Base-by-base conservation (phyloP, 768 basidiomycete genomes). In the Lactarius tabidus region DNA sequence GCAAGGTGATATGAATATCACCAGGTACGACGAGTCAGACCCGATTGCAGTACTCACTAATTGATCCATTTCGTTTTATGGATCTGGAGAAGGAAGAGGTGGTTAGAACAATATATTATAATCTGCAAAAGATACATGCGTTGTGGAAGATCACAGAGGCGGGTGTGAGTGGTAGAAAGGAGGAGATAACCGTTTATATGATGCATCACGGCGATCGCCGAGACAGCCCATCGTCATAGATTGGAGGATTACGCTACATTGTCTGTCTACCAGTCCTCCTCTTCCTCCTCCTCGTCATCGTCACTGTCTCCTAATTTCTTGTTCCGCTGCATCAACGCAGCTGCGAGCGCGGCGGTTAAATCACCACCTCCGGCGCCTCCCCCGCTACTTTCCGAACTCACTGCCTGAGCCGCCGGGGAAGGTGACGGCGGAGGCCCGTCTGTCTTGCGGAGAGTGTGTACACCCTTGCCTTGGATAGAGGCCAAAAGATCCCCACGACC, bases 241-340 rank as follows among this genome's bases (percentile, higher is more conserved):
- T n/a, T n/a, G n/a, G n/a, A n/a, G n/a, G n/a, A n/a, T n/a, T n/a
- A n/a, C n/a, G n/a, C n/a, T 26, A 51, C 48, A 26, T 51, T 17
- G 53, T 57, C 56, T 17, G 53, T 57, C 56, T 62, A 66, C 69
- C 69, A 70, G 51, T 75, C 74, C 51, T 76, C 75, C 35, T 76
- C 75, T 12, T 75, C 74, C 3, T 76, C 73, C 6, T 75, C 76
- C 4, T 51, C 48, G 33, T 76, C 76, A 7, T 76, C 74, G 35
- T 74, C 74, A 71, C 89, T 91, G 70, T 94, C 92, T 2, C 90
- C 93, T 70, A 96, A 77, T 72, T 91, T 88, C 78, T 90, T 93
- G 73, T 91, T 96, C 70, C 95, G 78, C 73, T 89, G 85, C 70
- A 87, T 77, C 67, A 98, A 75, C 1, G 94, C 94, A 57, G 85